Evolutionary conservation across 257 asterid genomes (phyloP).

Genomic region (Perilla frutescens): DNA sequence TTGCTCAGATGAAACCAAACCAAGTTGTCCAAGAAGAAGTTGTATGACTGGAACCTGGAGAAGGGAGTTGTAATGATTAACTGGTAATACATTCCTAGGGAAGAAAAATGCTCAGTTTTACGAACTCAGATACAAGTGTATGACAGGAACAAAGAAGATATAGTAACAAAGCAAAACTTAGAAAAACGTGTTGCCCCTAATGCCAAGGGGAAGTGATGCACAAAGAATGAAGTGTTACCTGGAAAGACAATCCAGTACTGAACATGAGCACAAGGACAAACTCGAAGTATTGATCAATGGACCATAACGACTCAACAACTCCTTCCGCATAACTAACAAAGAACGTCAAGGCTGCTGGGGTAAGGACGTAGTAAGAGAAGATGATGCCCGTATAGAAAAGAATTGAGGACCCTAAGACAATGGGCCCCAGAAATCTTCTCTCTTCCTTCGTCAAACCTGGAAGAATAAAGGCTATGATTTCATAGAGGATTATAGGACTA

Average conservation of each 20-base stretch:
- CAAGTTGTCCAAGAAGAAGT: constrained; percentile 90
- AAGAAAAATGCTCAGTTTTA: no score
- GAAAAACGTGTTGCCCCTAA: not conserved
- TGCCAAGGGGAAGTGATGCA: not conserved
- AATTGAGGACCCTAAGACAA: constrained; percentile 91
- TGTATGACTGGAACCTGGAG: constrained; percentile 97
- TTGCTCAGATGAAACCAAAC: constrained; percentile 89
- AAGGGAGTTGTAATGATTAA: not conserved
- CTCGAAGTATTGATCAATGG: constrained; percentile 98
- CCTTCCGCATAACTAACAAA: constrained; percentile 96
- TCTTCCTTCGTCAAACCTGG: constrained; percentile 93
- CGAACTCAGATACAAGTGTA: not conserved
- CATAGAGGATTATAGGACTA: constrained; percentile 90
- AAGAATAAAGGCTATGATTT: constrained; percentile 92
- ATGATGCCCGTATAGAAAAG: constrained; percentile 89
- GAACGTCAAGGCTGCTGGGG: constrained; percentile 97
- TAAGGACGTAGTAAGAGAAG: constrained; percentile 93
- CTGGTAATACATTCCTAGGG: no score
- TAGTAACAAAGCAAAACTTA: not conserved
- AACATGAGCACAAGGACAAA: constrained; percentile 98
- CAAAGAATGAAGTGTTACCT: constrained; percentile 57
- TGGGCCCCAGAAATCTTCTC: constrained; percentile 92
- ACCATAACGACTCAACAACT: constrained; percentile 97
- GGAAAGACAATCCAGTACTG: constrained; percentile 98
- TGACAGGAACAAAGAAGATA: not conserved